phyloP scores from a whole-genome alignment of 148 eudicot genomes.

The Tetragonia tetragonoides region DNA sequence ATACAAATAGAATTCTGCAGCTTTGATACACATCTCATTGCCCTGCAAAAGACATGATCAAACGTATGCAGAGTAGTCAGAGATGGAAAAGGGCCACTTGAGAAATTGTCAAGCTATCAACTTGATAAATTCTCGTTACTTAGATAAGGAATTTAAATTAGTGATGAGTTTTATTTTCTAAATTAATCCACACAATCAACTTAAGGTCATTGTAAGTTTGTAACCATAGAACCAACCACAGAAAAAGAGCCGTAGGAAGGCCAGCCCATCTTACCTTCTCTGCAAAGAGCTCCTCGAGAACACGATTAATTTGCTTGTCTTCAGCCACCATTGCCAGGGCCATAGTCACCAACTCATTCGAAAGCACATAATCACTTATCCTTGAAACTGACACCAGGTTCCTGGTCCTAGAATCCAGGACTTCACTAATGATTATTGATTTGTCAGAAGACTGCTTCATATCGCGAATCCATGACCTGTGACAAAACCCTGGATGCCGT shows the following conservation, averaged over 20 bases:
- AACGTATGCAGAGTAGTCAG: neutral
- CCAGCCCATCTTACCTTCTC: constrained; percentile 55
- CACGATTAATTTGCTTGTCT: constrained; percentile 95
- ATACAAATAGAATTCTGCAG: constrained; percentile 81
- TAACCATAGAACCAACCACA: neutral
- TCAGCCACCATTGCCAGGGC: constrained; percentile 98
- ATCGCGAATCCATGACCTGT: constrained; percentile 81
- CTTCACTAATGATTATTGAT: constrained; percentile 90
- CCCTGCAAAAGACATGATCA: constrained; percentile 49
- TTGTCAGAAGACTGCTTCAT: constrained; percentile 90
- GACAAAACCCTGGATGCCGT: constrained; percentile 60
- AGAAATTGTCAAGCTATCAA: neutral
- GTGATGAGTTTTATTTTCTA: no score
- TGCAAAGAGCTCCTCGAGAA: constrained; percentile 94
- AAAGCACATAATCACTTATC: constrained; percentile 91
- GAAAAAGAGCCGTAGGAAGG: neutral
- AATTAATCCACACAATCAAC: no score
- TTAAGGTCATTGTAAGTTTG: no score
- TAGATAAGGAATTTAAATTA: no score
- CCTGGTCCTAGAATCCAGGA: constrained; percentile 90
- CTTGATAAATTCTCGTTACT: no score
- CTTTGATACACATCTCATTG: constrained; percentile 89
- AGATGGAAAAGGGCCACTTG: neutral
- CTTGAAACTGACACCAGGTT: constrained; percentile 88
- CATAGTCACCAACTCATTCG: constrained; percentile 97